A percentile compares a stretch with the other conserved stretches of the same genome.
Conservation (phyloP, 768 basidiomycete species). For the Rhodotorula sphaerocarpa region DNA sequence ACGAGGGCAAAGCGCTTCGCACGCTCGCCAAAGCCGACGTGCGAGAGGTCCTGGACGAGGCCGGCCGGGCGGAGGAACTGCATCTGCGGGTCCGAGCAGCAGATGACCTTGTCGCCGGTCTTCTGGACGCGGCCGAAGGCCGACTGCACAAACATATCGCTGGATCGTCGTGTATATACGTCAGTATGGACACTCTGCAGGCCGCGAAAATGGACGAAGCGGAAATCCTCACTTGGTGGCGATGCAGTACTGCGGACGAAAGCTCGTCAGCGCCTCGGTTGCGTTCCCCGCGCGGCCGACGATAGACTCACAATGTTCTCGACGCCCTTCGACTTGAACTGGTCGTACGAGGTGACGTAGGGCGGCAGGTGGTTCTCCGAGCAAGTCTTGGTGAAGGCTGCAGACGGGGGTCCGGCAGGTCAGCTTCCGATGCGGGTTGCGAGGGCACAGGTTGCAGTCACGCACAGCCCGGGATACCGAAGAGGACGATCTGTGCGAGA, state of each 20-base stretch:
- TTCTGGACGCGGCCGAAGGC: neutral
- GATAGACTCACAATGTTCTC: conserved; percentile 30
- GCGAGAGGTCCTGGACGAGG: conserved; percentile 41
- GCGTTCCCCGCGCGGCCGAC: too few relatives aligned
- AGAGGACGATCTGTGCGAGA: conserved; percentile 45
- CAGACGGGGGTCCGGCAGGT: neutral
- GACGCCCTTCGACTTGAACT: conserved; percentile 45
- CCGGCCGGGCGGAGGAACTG: conserved; percentile 48
- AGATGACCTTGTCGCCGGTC: conserved; percentile 46
- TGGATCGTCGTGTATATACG: neutral
- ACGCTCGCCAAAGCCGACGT: conserved; percentile 55
- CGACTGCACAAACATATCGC: conserved; percentile 35
- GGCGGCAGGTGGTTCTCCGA: conserved; percentile 45
- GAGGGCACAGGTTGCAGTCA: conserved; percentile 59
- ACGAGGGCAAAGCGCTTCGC: conserved; percentile 48
- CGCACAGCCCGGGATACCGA: conserved; percentile 65
- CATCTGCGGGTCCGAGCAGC: conserved; percentile 54
- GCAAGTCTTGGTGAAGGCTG: conserved; percentile 16
- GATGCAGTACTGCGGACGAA: conserved; percentile 18
- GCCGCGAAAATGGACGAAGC: neutral
- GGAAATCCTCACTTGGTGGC: conserved; percentile 20
- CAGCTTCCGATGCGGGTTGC: too few relatives aligned
- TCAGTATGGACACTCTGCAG: neutral
- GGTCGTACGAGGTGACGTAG: conserved; percentile 43
- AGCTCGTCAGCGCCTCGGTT: too few relatives aligned